phyloP scores from a whole-genome alignment of 192 early-diverging fungal species.

The Dispira parvispora region DNA sequence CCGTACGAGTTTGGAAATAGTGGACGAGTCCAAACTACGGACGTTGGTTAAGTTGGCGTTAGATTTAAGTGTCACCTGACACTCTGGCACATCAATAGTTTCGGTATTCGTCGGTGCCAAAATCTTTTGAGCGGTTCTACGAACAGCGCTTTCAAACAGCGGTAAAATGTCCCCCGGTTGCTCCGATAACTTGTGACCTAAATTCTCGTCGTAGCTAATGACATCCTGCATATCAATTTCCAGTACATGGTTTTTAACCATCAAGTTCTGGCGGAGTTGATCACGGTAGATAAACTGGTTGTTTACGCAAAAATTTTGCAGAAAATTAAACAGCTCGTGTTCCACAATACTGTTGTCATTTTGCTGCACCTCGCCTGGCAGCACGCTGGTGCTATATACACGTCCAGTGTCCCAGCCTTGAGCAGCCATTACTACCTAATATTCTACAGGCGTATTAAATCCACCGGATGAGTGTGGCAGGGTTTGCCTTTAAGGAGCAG shows the following conservation, averaged over 20 bases:
- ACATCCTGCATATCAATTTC: slow-evolving; percentile 82
- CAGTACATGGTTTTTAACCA: slow-evolving; percentile 55
- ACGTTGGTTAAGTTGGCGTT: slow-evolving; percentile 78
- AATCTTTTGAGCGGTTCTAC: slow-evolving; percentile 57
- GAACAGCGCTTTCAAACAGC: slow-evolving; percentile 77
- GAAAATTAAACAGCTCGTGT: slow-evolving; percentile 58
- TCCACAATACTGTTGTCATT: slow-evolving; percentile 41
- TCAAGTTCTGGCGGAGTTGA: slow-evolving; percentile 73
- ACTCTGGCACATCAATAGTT: slow-evolving; percentile 52
- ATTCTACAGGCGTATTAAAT: neutral
- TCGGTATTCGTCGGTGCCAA: slow-evolving; percentile 32
- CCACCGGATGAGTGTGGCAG: too few relatives aligned
- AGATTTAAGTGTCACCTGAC: slow-evolving; percentile 77
- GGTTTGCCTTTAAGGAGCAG: too few relatives aligned
- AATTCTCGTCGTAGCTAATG: slow-evolving; percentile 62
- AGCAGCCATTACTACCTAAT: slow-evolving; percentile 20
- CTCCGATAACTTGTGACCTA: slow-evolving; percentile 64
- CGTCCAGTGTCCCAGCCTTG: slow-evolving; percentile 73
- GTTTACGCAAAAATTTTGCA: slow-evolving; percentile 72
- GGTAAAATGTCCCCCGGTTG: slow-evolving; percentile 68
- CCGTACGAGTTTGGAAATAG: slow-evolving; percentile 83
- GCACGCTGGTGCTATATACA: slow-evolving; percentile 52
- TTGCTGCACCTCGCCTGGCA: slow-evolving; percentile 37
- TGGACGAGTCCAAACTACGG: slow-evolving; percentile 67
- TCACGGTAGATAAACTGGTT: slow-evolving; percentile 82